Percentiles rank a stretch among this genome's conserved stretches.
These are phyloP conservation scores for Fusarium sp. DNA, from an alignment of 2,329 filamentous ascomycete genomes.

Conservation along the genomic window DNA sequence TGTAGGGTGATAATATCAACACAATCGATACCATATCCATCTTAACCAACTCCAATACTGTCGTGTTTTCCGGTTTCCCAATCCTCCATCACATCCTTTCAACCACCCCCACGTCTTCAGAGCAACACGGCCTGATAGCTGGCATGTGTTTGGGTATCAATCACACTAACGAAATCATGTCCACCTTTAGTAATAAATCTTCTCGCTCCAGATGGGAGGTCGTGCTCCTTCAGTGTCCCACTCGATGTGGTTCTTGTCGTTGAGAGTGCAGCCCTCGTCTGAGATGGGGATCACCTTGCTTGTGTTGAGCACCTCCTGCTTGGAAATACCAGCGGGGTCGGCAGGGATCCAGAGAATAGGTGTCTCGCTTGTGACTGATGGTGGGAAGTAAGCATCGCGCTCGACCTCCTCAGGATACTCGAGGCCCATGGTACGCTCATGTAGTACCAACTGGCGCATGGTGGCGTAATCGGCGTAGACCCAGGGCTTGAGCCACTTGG, in stretches of 20 bases:
- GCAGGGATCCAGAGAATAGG: constrained; percentile 80
- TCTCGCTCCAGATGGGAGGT: constrained; percentile 56
- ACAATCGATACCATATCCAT: not conserved
- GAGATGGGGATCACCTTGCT: constrained; percentile 74
- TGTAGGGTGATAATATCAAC: not conserved
- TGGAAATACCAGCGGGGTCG: constrained; percentile 73
- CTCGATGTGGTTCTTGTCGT: constrained; percentile 66
- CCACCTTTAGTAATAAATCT: constrained; percentile 53
- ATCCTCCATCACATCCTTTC: not conserved
- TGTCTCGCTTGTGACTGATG: constrained; percentile 67
- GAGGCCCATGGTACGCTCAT: constrained; percentile 55
- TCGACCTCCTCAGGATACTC: constrained; percentile 71
- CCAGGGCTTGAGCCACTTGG: constrained; percentile 78
- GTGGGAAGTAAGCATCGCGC: constrained; percentile 76
- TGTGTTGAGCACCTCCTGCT: constrained; percentile 75
- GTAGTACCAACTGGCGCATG: constrained; percentile 76
- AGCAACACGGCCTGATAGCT: constrained; percentile 36
- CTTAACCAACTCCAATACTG: not conserved
- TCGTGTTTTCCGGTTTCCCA: not conserved
- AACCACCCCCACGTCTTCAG: not conserved
- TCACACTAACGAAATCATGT: constrained; percentile 29
- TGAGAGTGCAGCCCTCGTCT: constrained; percentile 74
- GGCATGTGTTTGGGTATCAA: constrained; percentile 42
- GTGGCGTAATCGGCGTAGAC: constrained; percentile 75
- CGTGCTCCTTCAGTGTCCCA: constrained; percentile 55